Conservation (phyloP, 306 rosid genomes). For the Quercus aquifolioides region DNA sequence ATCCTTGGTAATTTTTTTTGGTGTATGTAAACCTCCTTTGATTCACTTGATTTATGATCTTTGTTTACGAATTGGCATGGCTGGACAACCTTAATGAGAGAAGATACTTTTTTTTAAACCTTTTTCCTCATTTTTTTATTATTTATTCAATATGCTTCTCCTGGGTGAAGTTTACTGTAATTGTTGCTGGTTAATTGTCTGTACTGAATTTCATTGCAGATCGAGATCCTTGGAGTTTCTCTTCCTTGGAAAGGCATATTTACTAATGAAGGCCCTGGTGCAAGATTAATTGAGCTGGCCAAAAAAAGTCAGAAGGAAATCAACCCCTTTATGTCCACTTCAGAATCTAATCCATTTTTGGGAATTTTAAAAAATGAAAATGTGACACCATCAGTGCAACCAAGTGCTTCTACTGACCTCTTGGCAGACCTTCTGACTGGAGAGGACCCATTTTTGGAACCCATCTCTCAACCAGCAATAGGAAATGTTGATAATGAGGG, state of each 20-base stretch:
- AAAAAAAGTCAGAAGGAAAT: slow-evolving; percentile 51
- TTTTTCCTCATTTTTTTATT: slow-evolving; percentile 1
- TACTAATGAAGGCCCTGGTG: slow-evolving; percentile 64
- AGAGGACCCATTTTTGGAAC: slow-evolving; percentile 51
- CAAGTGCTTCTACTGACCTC: slow-evolving; percentile 48
- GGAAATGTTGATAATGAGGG: slow-evolving; percentile 38
- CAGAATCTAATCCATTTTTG: slow-evolving; percentile 50
- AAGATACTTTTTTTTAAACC: not conserved
- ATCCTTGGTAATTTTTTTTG: not conserved
- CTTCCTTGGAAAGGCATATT: slow-evolving; percentile 85
- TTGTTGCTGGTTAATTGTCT: slow-evolving; percentile 29
- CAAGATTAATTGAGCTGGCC: slow-evolving; percentile 55
- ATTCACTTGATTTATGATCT: not conserved
- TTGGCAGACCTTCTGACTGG: slow-evolving; percentile 75
- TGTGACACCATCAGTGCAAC: slow-evolving; percentile 42
- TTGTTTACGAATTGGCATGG: not conserved
- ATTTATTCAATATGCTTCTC: slow-evolving; percentile 22
- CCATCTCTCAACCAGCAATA: slow-evolving; percentile 52
- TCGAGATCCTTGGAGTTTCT: slow-evolving; percentile 93
- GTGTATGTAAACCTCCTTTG: not conserved
- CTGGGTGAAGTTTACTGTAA: slow-evolving; percentile 15
- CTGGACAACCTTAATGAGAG: not conserved
- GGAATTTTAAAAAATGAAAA: slow-evolving; percentile 44
- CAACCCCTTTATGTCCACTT: slow-evolving; percentile 52
- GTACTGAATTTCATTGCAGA: slow-evolving; percentile 43